Base-by-base conservation (phyloP, 2,329 filamentous ascomycete genomes). In the Cryphonectria parasitica region DNA sequence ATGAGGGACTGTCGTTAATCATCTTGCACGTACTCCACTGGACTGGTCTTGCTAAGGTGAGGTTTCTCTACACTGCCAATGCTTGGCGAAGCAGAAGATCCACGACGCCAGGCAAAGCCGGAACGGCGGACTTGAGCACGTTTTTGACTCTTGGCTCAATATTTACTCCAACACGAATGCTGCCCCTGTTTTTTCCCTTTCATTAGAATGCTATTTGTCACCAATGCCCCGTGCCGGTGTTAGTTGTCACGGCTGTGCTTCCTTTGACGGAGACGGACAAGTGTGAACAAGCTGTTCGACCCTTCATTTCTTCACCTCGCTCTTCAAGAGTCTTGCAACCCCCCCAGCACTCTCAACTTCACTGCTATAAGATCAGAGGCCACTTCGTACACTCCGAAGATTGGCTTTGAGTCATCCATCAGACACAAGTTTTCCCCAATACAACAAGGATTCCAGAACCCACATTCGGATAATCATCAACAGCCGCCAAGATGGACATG, bases 401-500 rank as follows among this genome's bases (percentile, higher is more conserved):
- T 19, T 49, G 19, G 6, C 2, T n/a, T n/a, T 22, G 19, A 19
- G 11, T 31, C 28, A 17, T 58, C 5, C 25, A 28, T 11, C 6
- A 10, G 52, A 11, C 52, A 56, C 13, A 31, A 17, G 15, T 4
- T 17, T 31, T 8, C 19, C 7, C 17, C 52, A 31, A 17, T 0
- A 6, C 1, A 28, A 8, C 25, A 28, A 19, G 25, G 15, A 13
- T 28, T 10, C 11, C 11, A 28, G n/a, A 25, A 62, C 17, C 17
- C 58, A 31, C 17, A 36, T 19, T 62, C 28, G 31, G 13, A 17
- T 17, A 39, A 34, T n/a, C 19, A 22, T 22, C 41, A 31, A 39
- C 11, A 45, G 13, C 8, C 45, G 45, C 5, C 68, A 72, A 64
- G 68, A 72, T 72, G 71, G 28, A 70, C 17, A 72, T 72, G 70